Evolutionary conservation across 2,329 filamentous ascomycete species (phyloP), one percentile per base, ranked within the genome.

Genomic region (Moelleriella libera): DNA sequence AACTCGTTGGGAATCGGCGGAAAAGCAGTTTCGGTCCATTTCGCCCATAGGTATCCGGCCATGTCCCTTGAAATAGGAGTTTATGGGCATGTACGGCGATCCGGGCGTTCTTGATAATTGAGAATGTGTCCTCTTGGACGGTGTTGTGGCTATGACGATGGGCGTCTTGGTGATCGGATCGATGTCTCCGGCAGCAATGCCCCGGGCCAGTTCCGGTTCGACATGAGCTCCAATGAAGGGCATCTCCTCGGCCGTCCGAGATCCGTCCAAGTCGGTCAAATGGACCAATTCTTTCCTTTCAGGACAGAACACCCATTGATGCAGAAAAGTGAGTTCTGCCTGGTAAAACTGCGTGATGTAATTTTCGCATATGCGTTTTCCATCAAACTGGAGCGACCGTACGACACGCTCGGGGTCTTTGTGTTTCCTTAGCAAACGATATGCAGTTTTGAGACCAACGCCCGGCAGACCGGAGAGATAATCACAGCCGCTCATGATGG

Each of bases 231-330:
- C 94, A 52, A 98, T 87, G 57, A 84, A 97, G 1, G 83, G 76
- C 73, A 95, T 82, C 41, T 83, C 76, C 8, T 80, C 76, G 1
- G 82, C 68, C 29, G 81, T 76, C 28, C 88, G 62, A 5, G 77
- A 77, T 5, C 74, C 67, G 1, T 79, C 76, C 0, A 83, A 74
- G 11, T 79, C 71, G 1, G 81, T 92, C 49, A 95, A 71, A 50
- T 88, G 81, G 41, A 95, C 85, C 43, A 97, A 65, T 51, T 79
- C 69, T 49, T 82, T 72, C 41, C 75, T 72, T 39, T 72, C 68
- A 0, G 90, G 88, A 60, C 90, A 97, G 62, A 86, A 98, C 3
- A 97, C 90, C 66, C 92, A 85, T 67, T 96, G 92, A 58, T 97
- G 85, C 14, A 96, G 68, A 58, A 98, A 98, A 0, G 92, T 97